Percentiles rank a stretch among this genome's conserved stretches.
Evolutionary conservation across 371 early-diverging fungal species (phyloP).

Genomic region (Lichtheimia ornata): DNA sequence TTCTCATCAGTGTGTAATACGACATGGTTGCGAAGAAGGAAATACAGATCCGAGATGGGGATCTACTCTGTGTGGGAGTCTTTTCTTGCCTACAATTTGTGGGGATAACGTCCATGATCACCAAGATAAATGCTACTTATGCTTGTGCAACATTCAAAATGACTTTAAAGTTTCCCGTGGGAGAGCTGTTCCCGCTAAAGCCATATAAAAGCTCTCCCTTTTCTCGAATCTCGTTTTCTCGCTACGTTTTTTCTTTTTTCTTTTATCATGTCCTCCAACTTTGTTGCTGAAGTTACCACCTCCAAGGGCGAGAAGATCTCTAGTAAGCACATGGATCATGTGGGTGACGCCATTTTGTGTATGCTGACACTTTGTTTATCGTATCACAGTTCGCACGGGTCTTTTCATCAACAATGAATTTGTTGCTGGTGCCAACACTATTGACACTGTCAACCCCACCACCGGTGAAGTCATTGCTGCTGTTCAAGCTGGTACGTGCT

Average conservation of each 20-base stretch:
- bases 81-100: no score
- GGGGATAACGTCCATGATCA: no score
- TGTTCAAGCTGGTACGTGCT: constrained; percentile 46
- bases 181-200: no score
- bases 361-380: not conserved
- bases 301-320: constrained; percentile 39
- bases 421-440: constrained; percentile 40
- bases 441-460: constrained; percentile 55
- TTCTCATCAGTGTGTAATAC: no score
- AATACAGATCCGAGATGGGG: no score
- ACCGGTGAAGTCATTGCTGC: constrained; percentile 37
- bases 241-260: not conserved
- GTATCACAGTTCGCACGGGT: constrained; percentile 47
- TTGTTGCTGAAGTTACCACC: constrained; percentile 30
- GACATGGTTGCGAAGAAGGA: no score
- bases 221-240: not conserved
- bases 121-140: no score
- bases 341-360: not conserved
- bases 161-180: no score
- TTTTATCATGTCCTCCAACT: constrained; percentile 1
- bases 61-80: no score
- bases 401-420: constrained; percentile 62
- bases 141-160: no score
- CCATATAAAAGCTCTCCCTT: constrained; percentile 2
- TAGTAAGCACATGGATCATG: constrained; percentile 24